These are phyloP conservation scores for Fusarium coicis DNA, from an alignment of 2,329 filamentous ascomycete genomes.

Conservation along the genomic window DNA sequence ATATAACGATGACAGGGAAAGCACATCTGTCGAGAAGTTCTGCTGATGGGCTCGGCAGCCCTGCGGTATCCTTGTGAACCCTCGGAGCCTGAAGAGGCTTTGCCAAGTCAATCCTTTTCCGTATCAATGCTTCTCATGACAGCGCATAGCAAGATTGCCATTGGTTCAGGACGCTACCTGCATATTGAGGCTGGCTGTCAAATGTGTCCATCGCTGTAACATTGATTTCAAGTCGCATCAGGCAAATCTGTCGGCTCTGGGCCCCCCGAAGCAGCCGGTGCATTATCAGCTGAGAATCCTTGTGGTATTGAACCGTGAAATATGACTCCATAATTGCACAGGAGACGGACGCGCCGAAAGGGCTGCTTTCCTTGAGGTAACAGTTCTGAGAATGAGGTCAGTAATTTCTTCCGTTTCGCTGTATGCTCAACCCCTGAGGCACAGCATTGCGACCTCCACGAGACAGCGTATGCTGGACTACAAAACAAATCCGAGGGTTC, in stretches of 20 bases:
- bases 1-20: background rate
- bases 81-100: background rate
- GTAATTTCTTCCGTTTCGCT: background rate
- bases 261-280: constrained; percentile 27
- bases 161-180: constrained; percentile 28
- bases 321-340: background rate
- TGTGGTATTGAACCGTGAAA: constrained; percentile 1
- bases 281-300: background rate
- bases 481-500: background rate
- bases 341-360: background rate
- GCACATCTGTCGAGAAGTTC: background rate
- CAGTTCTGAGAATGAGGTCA: background rate
- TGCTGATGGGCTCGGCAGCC: background rate
- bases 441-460: background rate
- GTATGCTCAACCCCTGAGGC: background rate
- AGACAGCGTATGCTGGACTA: background rate
- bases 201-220: constrained; percentile 22
- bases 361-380: background rate
- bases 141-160: background rate
- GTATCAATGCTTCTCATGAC: background rate
- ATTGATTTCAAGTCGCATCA: constrained; percentile 13
- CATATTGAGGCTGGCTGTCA: constrained; percentile 33
- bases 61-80: background rate
- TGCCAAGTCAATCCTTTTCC: background rate
- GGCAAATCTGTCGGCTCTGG: constrained; percentile 5